Evolutionary conservation across 208 protist genomes (phyloP).

Genomic region (Trypanosoma rangeli): DNA sequence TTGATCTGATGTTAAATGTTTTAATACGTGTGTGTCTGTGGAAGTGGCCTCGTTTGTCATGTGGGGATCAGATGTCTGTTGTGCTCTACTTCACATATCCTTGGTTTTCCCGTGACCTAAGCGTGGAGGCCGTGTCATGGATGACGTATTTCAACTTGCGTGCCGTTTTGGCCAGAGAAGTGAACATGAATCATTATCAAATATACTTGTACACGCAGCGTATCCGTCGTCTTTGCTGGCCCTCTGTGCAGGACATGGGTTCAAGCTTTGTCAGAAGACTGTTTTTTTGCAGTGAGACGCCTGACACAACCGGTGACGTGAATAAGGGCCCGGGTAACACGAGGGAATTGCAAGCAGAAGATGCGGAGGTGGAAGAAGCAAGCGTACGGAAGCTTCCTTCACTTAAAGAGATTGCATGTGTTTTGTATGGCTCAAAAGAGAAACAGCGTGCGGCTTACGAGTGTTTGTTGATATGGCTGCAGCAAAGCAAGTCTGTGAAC

Average conservation of each 20-base stretch:
- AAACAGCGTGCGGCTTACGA: slow-evolving; percentile 54
- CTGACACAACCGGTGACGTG: neutral
- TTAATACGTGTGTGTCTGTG: slow-evolving; percentile 26
- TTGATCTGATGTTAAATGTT: slow-evolving; percentile 30
- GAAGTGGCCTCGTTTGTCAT: slow-evolving; percentile 18
- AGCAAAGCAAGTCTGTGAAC: neutral
- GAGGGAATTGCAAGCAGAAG: neutral
- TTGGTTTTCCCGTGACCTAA: slow-evolving; percentile 22
- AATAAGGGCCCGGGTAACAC: neutral
- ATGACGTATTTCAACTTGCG: slow-evolving; percentile 19
- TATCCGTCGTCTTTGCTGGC: slow-evolving; percentile 56
- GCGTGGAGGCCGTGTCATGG: slow-evolving; percentile 19
- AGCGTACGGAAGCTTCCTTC: neutral
- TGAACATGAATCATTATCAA: slow-evolving; percentile 12
- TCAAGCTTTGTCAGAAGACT: slow-evolving; percentile 37
- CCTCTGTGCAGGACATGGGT: slow-evolving; percentile 37
- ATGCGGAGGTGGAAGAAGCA: neutral
- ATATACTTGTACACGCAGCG: slow-evolving; percentile 29
- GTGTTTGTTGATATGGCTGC: slow-evolving; percentile 42
- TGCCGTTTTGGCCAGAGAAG: neutral
- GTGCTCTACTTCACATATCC: slow-evolving; percentile 14
- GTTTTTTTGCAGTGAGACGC: slow-evolving; percentile 13
- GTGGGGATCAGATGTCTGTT: slow-evolving; percentile 17
- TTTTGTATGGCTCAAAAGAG: slow-evolving; percentile 34
- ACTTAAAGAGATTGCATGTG: slow-evolving; percentile 34